Conservation (phyloP, 2,329 filamentous ascomycete species). For the Fusarium chaquense region DNA sequence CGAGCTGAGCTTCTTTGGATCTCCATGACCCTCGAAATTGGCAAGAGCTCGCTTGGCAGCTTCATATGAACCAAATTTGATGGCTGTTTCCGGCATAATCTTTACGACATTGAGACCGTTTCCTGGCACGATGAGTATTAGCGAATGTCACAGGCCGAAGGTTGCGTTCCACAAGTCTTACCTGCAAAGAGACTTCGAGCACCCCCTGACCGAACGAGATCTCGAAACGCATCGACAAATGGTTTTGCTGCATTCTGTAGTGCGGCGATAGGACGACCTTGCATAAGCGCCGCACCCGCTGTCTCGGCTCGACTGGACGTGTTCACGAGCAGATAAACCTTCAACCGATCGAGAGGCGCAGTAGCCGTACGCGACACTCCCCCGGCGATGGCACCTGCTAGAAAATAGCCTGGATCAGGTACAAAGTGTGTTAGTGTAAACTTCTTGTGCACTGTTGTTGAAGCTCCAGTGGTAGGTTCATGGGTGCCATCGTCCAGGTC, state of each 20-base stretch:
- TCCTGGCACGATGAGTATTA: slow-evolving; percentile 64
- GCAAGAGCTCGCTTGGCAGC: slow-evolving; percentile 90
- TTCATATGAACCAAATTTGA: slow-evolving; percentile 98
- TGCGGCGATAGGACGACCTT: slow-evolving; percentile 74
- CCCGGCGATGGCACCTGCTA: slow-evolving; percentile 94
- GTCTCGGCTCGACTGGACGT: slow-evolving; percentile 67
- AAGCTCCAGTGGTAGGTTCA: slow-evolving; percentile 51
- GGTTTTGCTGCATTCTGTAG: slow-evolving; percentile 75
- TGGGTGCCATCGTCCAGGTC: slow-evolving; percentile 54
- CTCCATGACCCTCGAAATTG: slow-evolving; percentile 86
- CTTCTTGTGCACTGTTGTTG: slow-evolving; percentile 56
- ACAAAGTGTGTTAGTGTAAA: slow-evolving; percentile 74
- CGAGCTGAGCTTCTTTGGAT: slow-evolving; percentile 81
- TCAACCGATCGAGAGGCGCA: slow-evolving; percentile 94
- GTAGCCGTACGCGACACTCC: slow-evolving; percentile 95
- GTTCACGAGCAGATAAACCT: slow-evolving; percentile 97
- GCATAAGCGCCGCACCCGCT: slow-evolving; percentile 74
- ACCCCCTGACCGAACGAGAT: slow-evolving; percentile 87
- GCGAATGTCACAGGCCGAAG: not conserved
- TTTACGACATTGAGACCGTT: slow-evolving; percentile 97
- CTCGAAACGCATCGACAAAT: slow-evolving; percentile 77
- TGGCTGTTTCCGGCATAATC: slow-evolving; percentile 98
- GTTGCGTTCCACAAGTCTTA: slow-evolving; percentile 58
- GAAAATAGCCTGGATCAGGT: slow-evolving; percentile 95
- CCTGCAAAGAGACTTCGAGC: slow-evolving; percentile 92